Conservation (phyloP, 1,284 basidiomycete genomes). For the Rhizoctonia solani region DNA sequence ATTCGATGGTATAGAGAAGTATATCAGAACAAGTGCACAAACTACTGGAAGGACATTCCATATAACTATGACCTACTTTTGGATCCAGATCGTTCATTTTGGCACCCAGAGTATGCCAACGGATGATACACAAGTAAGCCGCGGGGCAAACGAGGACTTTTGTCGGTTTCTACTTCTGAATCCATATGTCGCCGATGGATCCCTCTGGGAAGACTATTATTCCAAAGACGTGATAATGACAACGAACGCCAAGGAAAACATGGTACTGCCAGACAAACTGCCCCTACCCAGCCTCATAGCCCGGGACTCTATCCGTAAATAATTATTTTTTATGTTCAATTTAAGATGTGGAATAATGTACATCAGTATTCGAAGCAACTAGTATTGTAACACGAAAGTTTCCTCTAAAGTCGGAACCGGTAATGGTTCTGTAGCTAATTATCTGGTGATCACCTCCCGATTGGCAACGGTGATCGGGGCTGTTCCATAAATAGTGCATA, state of each 20-base stretch:
- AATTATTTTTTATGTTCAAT: background rate
- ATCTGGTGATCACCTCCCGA: background rate
- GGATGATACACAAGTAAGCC: background rate
- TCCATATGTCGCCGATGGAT: conserved; percentile 22
- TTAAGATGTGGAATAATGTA: background rate
- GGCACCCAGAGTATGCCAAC: conserved; percentile 32
- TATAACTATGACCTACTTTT: conserved; percentile 38
- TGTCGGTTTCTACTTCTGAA: conserved; percentile 17
- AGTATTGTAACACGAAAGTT: background rate
- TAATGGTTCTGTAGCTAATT: conserved; percentile 3
- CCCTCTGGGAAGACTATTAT: conserved; percentile 23
- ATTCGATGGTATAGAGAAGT: conserved; percentile 34
- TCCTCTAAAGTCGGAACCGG: background rate
- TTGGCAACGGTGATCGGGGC: background rate
- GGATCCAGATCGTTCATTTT: conserved; percentile 37
- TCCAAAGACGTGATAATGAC: conserved; percentile 26
- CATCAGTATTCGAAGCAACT: background rate
- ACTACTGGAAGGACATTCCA: conserved; percentile 35
- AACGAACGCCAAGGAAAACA: conserved; percentile 11
- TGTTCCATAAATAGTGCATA: conserved; percentile 7
- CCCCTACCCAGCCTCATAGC: conserved; percentile 16
- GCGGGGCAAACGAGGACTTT: conserved; percentile 15
- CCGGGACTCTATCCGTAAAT: conserved; percentile 15
- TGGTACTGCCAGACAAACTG: conserved; percentile 26
- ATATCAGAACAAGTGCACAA: conserved; percentile 34